Evolutionary conservation across 2,329 filamentous ascomycete species (phyloP), one percentile per base, ranked within the genome.

Genomic region (Colletotrichum falcatum): DNA sequence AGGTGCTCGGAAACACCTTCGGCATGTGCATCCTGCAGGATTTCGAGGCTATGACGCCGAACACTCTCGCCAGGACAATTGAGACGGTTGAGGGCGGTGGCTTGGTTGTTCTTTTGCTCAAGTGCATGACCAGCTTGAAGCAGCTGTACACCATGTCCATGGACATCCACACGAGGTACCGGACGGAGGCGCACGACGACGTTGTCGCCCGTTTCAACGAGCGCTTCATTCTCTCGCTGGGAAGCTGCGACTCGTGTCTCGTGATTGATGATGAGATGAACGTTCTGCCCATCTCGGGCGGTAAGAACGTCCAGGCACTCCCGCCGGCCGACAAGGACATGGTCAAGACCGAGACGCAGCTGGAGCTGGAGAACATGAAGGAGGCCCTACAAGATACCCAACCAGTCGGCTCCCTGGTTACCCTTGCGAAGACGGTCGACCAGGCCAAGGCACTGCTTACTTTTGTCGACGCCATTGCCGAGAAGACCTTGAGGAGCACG

Each of bases 1-100:
- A 98, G 86, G 98, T 99, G 78, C 83, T 98, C 66, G 96, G 96
- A 80, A 97, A 98, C 81, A 99, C 96, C 53, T 99, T 96, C 79
- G 95, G 95, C 79, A 98, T 98, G 94, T 98, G 94, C 80, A 97
- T 99, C 74, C 84, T 99, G 75, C 96, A 99, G 81, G 96, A 99
- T 79, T 99, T 99, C 77, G 96, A 99, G 82, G 96, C 95, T 49
- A 89, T 99, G 75, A 99, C 96, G 12, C 96, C 96, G n/a, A 99
- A 99, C 79, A 87, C 98, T 74, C 88, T 99, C 39, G 96, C 96
- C 28, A 90, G 95, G 72, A 98, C 95, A 1, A 94, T 99, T 75
- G 97, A 99, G 83, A 99, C 97, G 0, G 97, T 99, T 5, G 95
- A 99, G 81, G 96, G 97, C 74, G 96, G 96, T 73, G 96, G 96